Evolutionary conservation across 2,329 filamentous ascomycete genomes (phyloP).

Genomic region (Aspergillus sp.): DNA sequence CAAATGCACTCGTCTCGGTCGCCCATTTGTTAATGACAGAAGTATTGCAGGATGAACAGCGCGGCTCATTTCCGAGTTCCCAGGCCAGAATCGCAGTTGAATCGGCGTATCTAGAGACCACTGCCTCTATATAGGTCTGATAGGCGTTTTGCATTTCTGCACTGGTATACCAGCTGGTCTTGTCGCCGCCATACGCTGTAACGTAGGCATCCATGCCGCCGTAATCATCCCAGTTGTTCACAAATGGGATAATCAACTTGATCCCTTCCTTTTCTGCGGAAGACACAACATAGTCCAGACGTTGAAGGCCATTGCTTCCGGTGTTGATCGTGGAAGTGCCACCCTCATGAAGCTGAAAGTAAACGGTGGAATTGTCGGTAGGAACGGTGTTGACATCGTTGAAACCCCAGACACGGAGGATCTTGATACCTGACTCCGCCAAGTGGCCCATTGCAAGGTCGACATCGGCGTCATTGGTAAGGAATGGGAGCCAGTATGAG

Average conservation of each 20-base stretch:
- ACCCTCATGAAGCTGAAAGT: conserved; percentile 42
- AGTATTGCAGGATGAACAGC: conserved; percentile 60
- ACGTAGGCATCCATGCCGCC: conserved; percentile 63
- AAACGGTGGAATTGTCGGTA: conserved; percentile 43
- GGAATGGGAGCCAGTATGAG: conserved; percentile 53
- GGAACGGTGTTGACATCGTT: conserved; percentile 47
- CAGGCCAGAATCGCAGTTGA: conserved; percentile 64
- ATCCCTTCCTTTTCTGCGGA: conserved; percentile 60
- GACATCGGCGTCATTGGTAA: conserved; percentile 50
- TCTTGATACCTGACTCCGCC: conserved; percentile 45
- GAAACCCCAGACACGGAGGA: conserved; percentile 56
- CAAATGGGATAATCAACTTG: conserved; percentile 58
- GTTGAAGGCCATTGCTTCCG: conserved; percentile 61
- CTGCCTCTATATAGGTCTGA: conserved; percentile 59
- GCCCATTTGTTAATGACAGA: conserved; percentile 63
- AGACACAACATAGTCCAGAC: conserved; percentile 64
- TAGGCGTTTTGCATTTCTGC: conserved; percentile 57
- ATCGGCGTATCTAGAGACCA: conserved; percentile 60
- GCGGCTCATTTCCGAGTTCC: conserved; percentile 68
- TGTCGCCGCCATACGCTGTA: conserved; percentile 51
- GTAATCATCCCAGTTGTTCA: conserved; percentile 70
- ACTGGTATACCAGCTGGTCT: conserved; percentile 59
- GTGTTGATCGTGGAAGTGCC: conserved; percentile 58
- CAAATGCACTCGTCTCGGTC: conserved; percentile 56
- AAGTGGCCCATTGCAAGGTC: conserved; percentile 39